Conservation (phyloP, 331 rosid genomes). For the Stylosanthes scabra region DNA sequence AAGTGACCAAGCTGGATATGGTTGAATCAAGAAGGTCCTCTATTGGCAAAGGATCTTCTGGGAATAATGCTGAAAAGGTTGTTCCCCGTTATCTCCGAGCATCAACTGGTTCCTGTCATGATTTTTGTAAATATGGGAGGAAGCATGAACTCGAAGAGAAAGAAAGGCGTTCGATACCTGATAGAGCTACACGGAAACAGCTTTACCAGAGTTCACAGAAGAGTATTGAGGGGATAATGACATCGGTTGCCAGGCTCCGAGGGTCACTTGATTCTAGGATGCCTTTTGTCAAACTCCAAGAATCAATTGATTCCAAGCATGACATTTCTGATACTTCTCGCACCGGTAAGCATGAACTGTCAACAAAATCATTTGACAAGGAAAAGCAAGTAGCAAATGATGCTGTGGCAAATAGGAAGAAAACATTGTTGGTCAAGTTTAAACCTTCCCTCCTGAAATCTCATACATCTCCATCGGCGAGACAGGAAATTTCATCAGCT, state of each 20-base stretch:
- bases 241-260: constrained; percentile 24
- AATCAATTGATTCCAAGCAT: constrained; percentile 36
- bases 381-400: constrained; percentile 38
- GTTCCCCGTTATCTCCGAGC: constrained; percentile 81
- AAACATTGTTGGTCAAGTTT: constrained; percentile 48
- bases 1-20: constrained; percentile 37
- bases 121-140: constrained; percentile 78
- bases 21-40: constrained; percentile 58
- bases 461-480: constrained; percentile 28
- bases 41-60: constrained; percentile 52
- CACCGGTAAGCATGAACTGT: constrained; percentile 17
- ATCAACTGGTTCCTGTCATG: constrained; percentile 93
- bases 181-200: constrained; percentile 45
- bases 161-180: constrained; percentile 47
- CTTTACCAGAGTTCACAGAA: constrained; percentile 38
- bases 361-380: constrained; percentile 43
- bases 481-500: constrained; percentile 45
- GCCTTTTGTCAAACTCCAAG: constrained; percentile 39
- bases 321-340: constrained; percentile 38
- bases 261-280: constrained; percentile 44
- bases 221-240: constrained; percentile 41
- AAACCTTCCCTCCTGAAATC: constrained; percentile 43
- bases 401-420: constrained; percentile 47
- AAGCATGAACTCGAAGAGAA: constrained; percentile 46
- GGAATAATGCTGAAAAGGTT: constrained; percentile 37